Evolutionary conservation across 2,329 filamentous ascomycete species (phyloP).

Genomic region (Leptographium flavum): DNA sequence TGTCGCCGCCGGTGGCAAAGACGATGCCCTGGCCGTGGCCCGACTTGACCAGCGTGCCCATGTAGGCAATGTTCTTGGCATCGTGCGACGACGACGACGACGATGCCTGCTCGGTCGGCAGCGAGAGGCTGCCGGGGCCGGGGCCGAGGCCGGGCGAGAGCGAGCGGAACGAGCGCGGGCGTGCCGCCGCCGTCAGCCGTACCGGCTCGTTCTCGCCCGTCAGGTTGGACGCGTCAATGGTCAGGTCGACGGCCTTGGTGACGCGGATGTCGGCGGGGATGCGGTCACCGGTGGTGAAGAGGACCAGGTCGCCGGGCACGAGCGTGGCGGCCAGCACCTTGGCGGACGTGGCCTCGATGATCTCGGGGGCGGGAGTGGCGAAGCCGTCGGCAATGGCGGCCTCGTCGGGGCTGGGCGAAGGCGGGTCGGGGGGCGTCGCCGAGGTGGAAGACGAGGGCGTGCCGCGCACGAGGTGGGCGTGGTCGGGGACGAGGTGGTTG

Average conservation of each 20-base stretch:
- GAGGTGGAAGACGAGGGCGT: constrained; percentile 17
- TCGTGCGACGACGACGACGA: constrained; percentile 42
- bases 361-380: constrained; percentile 46
- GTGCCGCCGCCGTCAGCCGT: constrained; percentile 54
- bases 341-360: constrained; percentile 57
- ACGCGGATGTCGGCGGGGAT: constrained; percentile 95
- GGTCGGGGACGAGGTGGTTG: constrained; percentile 85
- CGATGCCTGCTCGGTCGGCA: constrained; percentile 19
- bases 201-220: constrained; percentile 96
- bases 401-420: neutral
- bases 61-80: constrained; percentile 87
- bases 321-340: constrained; percentile 80
- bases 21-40: constrained; percentile 93
- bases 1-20: constrained; percentile 87
- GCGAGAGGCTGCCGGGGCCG: constrained; percentile 15
- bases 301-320: constrained; percentile 81
- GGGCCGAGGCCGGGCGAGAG: constrained; percentile 1
- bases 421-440: neutral
- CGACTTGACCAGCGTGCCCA: constrained; percentile 91
- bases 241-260: constrained; percentile 75
- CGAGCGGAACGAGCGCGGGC: constrained; percentile 12
- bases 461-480: constrained; percentile 77
- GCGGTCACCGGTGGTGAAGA: constrained; percentile 91
- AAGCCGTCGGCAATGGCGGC: constrained; percentile 14
- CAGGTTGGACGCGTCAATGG: constrained; percentile 91